Base-by-base conservation (phyloP, 192 early-diverging fungal species). In the Coemansia sp. region DNA sequence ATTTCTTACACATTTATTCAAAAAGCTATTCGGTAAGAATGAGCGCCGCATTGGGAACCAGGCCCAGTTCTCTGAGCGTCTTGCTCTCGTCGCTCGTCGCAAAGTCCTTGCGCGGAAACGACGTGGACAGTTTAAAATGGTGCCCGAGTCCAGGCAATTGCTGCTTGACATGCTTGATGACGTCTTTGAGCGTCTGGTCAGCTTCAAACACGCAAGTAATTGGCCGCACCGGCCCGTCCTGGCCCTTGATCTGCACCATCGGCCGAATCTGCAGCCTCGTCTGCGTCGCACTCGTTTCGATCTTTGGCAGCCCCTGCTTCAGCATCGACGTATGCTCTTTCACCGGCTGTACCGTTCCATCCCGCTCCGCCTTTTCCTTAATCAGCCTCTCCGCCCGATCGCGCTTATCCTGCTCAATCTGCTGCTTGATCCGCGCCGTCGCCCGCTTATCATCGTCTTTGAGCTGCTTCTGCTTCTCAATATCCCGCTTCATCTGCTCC, bases 381-480 rank as follows among this genome's bases (percentile, higher is more conserved):
- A 62, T 66, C 26, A 85, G 74, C 64, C 83, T 57, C 6, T 77
- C 75, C 0, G 83, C 84, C 6, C 91, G 68, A 14, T 91, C 90
- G 45, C 59, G 59, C 62, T 86, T 87, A 62, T 92, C 89, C 65
- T 74, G 74, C 67, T 91, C 89, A 29, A 93, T 87, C 68, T 87
- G 85, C 37, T 75, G 65, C 65, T 83, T 85, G 37, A 92, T 84
- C 37, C 77, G 69, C 56, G 64, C 82, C 27, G 80, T 84, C 21
- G 89, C 89, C 35, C 66, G 35, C 62, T 83, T 82, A 19, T 93
- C 91, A 3, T 84, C 80, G 55, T 87, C 85, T 82, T 91, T 90
- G 59, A 89, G 84, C 50, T 82, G 69, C 62, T 75, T 80, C 70
- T 85, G 82, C 19, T 63, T 72, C 59, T 89, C 88, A 3, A 87